phyloP scores from a whole-genome alignment of 192 early-diverging fungal genomes.

The Chytriomyces hyalinus region DNA sequence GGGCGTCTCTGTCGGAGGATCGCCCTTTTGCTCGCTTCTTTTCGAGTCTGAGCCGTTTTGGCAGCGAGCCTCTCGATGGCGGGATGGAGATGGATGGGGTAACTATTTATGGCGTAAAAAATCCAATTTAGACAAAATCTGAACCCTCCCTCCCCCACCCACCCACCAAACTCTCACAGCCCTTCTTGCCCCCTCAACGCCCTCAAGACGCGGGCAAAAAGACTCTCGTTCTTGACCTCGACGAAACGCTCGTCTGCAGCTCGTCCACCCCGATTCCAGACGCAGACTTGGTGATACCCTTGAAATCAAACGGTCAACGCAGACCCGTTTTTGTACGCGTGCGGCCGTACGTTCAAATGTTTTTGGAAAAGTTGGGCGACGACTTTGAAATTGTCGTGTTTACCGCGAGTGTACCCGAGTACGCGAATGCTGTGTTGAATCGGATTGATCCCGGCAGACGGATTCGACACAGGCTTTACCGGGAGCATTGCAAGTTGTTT shows the following conservation, averaged over 20 bases:
- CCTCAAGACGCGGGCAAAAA: conserved; percentile 59
- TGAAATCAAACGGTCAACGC: conserved; percentile 80
- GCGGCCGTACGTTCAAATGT: conserved; percentile 86
- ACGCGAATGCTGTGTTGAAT: conserved; percentile 92
- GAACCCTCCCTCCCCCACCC: too few species aligned
- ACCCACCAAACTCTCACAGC: too few species aligned
- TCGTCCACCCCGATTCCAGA: conserved; percentile 80
- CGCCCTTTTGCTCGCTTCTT: too few species aligned
- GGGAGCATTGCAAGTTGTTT: conserved; percentile 85
- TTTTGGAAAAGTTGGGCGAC: conserved; percentile 78
- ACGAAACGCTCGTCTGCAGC: conserved; percentile 91
- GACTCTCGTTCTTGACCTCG: conserved; percentile 86
- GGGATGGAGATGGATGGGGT: too few species aligned
- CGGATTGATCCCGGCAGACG: conserved; percentile 78
- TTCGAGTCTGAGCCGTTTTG: too few species aligned
- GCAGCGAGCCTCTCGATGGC: too few species aligned
- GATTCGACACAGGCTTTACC: conserved; percentile 83
- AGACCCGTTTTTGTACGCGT: conserved; percentile 92
- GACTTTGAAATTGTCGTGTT: conserved; percentile 88
- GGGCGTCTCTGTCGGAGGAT: too few species aligned
- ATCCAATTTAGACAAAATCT: too few species aligned
- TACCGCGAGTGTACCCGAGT: conserved; percentile 88
- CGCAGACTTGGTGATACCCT: conserved; percentile 85
- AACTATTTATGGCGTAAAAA: too few species aligned
- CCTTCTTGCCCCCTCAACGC: too few species aligned